Evolutionary conservation across 805 yeast species (phyloP).

Genomic region (Alloascoidea hylecoeti): DNA sequence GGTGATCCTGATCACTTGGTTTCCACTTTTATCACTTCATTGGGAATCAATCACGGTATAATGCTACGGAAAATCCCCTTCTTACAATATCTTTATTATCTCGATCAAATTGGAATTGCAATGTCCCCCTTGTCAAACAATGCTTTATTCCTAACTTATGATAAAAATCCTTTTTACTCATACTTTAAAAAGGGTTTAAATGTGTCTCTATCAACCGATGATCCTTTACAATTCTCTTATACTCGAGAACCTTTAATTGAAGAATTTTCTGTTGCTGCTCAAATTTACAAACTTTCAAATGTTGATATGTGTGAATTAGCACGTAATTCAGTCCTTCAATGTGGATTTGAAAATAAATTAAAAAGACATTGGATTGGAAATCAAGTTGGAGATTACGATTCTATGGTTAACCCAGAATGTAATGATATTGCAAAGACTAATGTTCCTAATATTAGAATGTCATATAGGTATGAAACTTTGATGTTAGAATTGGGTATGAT

Average conservation of each 20-base stretch:
- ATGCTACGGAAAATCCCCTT: constrained; percentile 86
- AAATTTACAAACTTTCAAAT: constrained; percentile 83
- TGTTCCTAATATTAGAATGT: constrained; percentile 80
- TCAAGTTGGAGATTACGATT: constrained; percentile 1
- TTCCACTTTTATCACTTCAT: constrained; percentile 77
- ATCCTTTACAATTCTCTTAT: constrained; percentile 93
- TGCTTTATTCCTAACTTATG: constrained; percentile 90
- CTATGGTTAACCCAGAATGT: constrained; percentile 28
- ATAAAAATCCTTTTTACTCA: constrained; percentile 87
- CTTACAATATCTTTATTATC: constrained; percentile 82
- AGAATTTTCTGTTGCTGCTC: constrained; percentile 97
- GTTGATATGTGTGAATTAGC: constrained; percentile 98
- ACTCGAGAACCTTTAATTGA: constrained; percentile 96
- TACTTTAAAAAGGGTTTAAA: constrained; percentile 90
- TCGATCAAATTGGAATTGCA: constrained; percentile 94
- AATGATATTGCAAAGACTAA: constrained; percentile 89
- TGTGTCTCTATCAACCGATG: constrained; percentile 92
- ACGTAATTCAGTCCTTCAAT: constrained; percentile 78
- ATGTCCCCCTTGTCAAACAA: constrained; percentile 97
- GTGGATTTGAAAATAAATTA: constrained; percentile 82
- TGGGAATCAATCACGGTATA: constrained; percentile 93
- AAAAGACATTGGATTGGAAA: constrained; percentile 91
- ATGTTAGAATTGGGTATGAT: too few relatives aligned
- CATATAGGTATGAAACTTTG: constrained; percentile 78
- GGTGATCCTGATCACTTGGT: constrained; percentile 98